These are phyloP conservation scores for Colletotrichum brevisporum DNA, from an alignment of 2,329 filamentous ascomycete genomes.

Conservation along the genomic window DNA sequence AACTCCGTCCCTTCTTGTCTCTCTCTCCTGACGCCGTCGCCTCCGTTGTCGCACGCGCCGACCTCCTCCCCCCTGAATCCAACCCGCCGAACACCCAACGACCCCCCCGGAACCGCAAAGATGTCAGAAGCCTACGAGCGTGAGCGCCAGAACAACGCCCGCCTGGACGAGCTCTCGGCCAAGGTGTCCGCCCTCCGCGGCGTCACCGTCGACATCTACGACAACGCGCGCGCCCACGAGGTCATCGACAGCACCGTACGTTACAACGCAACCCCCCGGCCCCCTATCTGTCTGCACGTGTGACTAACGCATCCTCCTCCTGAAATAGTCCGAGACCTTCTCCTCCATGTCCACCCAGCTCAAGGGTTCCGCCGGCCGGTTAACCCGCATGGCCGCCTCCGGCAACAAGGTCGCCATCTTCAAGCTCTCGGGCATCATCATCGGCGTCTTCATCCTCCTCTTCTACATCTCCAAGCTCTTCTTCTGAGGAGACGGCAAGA, in stretches of 20 bases:
- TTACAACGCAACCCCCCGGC: slow-evolving; percentile 32
- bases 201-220: slow-evolving; percentile 98
- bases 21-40: neutral
- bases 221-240: slow-evolving; percentile 89
- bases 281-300: neutral
- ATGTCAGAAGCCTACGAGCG: slow-evolving; percentile 87
- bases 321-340: slow-evolving; percentile 85
- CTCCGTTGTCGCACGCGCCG: neutral
- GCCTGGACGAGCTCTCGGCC: slow-evolving; percentile 88
- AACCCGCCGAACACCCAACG: neutral
- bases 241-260: slow-evolving; percentile 89
- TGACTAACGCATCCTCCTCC: neutral
- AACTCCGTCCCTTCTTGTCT: neutral
- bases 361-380: slow-evolving; percentile 84
- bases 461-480: slow-evolving; percentile 80
- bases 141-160: slow-evolving; percentile 93
- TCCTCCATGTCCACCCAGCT: slow-evolving; percentile 86
- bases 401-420: slow-evolving; percentile 94
- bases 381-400: slow-evolving; percentile 90
- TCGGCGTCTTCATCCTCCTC: slow-evolving; percentile 79
- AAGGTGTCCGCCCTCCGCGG: slow-evolving; percentile 94
- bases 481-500: slow-evolving; percentile 60
- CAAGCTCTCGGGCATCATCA: slow-evolving; percentile 87
- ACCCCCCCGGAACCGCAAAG: slow-evolving; percentile 39
- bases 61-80: neutral